Evolutionary conservation across 176 grass and related monocot species (phyloP).

Genomic region (Avena atlantica): DNA sequence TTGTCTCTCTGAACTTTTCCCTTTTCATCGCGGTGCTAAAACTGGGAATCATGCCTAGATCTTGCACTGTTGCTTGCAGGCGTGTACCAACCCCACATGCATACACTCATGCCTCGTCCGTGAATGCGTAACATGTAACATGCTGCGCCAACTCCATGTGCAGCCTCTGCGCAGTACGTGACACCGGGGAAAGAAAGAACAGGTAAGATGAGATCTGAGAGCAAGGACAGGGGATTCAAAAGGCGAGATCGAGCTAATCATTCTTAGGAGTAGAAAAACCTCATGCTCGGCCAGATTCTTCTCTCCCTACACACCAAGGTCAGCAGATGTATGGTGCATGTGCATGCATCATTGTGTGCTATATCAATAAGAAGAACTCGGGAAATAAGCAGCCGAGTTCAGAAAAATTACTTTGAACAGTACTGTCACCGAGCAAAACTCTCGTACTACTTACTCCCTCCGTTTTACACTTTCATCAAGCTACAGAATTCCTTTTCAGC

Average conservation of each 20-base stretch:
- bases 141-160: slow-evolving; percentile 45
- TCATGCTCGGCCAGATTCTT: background rate
- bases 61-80: slow-evolving; percentile 1
- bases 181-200: slow-evolving; percentile 42
- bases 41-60: background rate
- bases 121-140: background rate
- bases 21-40: background rate
- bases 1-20: background rate
- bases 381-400: background rate
- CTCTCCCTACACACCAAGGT: background rate
- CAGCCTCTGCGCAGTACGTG: slow-evolving; percentile 12
- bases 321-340: background rate
- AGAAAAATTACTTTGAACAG: background rate
- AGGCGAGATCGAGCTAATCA: background rate
- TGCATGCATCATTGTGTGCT: background rate
- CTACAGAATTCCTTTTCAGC: no score
- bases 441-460: background rate
- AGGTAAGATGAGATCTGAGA: slow-evolving; percentile 32
- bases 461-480: no score
- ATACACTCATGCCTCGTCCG: background rate
- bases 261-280: background rate
- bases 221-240: background rate
- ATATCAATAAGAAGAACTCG: background rate
- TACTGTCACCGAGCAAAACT: slow-evolving; percentile 23
- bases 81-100: slow-evolving; percentile 58